Evolutionary conservation across 768 basidiomycete species (phyloP).

Genomic region (Xerocomellus amylosporus): DNA sequence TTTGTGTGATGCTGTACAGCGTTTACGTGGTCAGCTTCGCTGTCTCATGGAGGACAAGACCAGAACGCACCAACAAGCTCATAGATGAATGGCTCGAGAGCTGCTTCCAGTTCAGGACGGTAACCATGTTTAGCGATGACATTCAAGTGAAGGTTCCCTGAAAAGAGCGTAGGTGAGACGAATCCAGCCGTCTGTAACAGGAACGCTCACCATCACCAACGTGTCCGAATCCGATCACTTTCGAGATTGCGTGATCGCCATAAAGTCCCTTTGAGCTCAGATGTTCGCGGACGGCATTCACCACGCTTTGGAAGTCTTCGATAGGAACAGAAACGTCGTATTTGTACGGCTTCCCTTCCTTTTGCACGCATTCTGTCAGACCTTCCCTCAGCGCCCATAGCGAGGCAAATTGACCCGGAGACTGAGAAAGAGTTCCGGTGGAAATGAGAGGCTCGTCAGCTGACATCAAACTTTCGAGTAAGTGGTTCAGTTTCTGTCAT

Average conservation of each 20-base stretch:
- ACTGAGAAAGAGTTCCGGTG: conserved; percentile 90
- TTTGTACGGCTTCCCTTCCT: conserved; percentile 95
- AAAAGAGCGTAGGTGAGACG: conserved; percentile 1
- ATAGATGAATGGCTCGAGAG: conserved; percentile 93
- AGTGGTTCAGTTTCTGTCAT: conserved; percentile 76
- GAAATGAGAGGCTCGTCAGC: conserved; percentile 74
- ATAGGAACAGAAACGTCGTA: conserved; percentile 93
- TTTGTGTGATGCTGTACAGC: conserved; percentile 57
- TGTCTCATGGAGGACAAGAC: neutral
- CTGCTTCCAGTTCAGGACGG: conserved; percentile 76
- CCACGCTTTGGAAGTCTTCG: conserved; percentile 80
- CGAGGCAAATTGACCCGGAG: conserved; percentile 82
- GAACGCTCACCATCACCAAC: conserved; percentile 82
- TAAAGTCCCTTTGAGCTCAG: conserved; percentile 68
- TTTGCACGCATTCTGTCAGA: conserved; percentile 87
- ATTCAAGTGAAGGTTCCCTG: conserved; percentile 94
- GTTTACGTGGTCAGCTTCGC: conserved; percentile 1
- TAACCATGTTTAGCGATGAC: conserved; percentile 74
- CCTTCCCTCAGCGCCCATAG: conserved; percentile 93
- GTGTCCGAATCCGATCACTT: conserved; percentile 93
- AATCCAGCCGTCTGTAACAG: neutral
- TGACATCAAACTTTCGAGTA: conserved; percentile 76
- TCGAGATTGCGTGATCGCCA: conserved; percentile 70
- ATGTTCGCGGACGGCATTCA: conserved; percentile 74
- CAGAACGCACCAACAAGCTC: conserved; percentile 73